Evolutionary conservation across 1,139 yeast genomes (phyloP).

Genomic region (Magnusiomyces clavatus): DNA sequence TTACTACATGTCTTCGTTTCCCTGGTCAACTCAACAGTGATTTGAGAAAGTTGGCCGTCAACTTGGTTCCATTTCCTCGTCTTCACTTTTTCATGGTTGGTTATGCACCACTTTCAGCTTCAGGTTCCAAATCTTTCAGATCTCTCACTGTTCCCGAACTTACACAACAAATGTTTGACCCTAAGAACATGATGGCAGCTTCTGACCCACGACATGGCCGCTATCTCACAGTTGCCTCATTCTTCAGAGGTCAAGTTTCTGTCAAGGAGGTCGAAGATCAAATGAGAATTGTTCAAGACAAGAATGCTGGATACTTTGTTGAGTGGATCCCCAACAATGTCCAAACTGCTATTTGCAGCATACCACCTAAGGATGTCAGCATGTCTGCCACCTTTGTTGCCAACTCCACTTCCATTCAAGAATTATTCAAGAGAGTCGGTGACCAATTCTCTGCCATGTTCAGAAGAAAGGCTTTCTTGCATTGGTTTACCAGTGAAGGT

Average conservation of each 20-base stretch:
- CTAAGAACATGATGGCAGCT: slow-evolving; percentile 94
- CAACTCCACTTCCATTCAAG: slow-evolving; percentile 88
- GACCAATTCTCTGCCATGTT: slow-evolving; percentile 89
- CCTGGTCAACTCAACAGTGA: slow-evolving; percentile 94
- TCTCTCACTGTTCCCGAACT: slow-evolving; percentile 82
- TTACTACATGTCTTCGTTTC: slow-evolving; percentile 77
- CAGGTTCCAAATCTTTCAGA: slow-evolving; percentile 67
- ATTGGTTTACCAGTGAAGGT: slow-evolving; percentile 93
- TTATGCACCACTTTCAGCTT: slow-evolving; percentile 81
- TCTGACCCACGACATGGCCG: slow-evolving; percentile 87
- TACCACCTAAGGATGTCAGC: slow-evolving; percentile 77
- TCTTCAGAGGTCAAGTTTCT: slow-evolving; percentile 88
- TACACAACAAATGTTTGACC: slow-evolving; percentile 87
- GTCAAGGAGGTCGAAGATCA: slow-evolving; percentile 92
- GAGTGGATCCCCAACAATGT: slow-evolving; percentile 98
- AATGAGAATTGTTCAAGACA: slow-evolving; percentile 76
- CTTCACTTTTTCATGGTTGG: slow-evolving; percentile 94
- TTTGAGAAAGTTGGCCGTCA: slow-evolving; percentile 83
- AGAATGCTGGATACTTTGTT: slow-evolving; percentile 74
- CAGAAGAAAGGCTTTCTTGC: slow-evolving; percentile 89
- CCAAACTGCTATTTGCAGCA: slow-evolving; percentile 87
- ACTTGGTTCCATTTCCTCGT: slow-evolving; percentile 91
- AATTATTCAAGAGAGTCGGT: slow-evolving; percentile 81
- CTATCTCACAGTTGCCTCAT: slow-evolving; percentile 89
- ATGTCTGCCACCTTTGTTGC: slow-evolving; percentile 91